Base-by-base conservation (phyloP, 495 filamentous ascomycete genomes). In the Copromyces sp. region DNA sequence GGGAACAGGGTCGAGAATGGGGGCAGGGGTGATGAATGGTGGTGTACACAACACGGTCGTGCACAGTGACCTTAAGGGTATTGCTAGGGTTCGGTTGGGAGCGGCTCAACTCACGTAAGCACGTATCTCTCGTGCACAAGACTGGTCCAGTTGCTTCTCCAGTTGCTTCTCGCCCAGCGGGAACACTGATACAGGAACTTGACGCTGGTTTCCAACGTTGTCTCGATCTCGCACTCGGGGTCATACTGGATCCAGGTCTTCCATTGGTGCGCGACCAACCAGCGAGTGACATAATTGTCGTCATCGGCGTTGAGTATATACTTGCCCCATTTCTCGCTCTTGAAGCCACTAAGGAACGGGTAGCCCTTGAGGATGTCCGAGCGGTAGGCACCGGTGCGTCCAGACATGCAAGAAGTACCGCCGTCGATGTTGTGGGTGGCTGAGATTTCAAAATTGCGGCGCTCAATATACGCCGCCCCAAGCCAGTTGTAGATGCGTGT, bases 371-470 rank as follows among this genome's bases (percentile, higher is more conserved):
- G 85, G 69, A 97, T 95, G 71, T 89, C 85, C 8, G 91, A 91
- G 37, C 91, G 90, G 82, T 95, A 95, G 14, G 92, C 93, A 37
- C 93, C 92, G 14, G 92, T 95, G 40, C 93, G 87, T 61, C 93
- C 93, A 39, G 93, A 97, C 84, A 97, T 90, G 82, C 93, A 95
- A 38, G 93, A 93, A 29, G 94, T 88, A 24, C 93, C 93, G 65
- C 93, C 93, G 79, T 97, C 93, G 65, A 95, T 86, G 79, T 91
- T 89, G 73, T 93, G 92, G 40, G 93, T 94, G 11, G 93, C 92
- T 61, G 92, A 93, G 79, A 93, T 94, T 80, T 97, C 93, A 78
- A 95, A 97, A 78, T 95, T 95, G 65, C 93, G 86, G 45, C 93
- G 86, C 77, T 94, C 91, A 68, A 97, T 89, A 78, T 97, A 97